phyloP scores from a whole-genome alignment of 768 basidiomycete genomes.

The Suillus americanus region DNA sequence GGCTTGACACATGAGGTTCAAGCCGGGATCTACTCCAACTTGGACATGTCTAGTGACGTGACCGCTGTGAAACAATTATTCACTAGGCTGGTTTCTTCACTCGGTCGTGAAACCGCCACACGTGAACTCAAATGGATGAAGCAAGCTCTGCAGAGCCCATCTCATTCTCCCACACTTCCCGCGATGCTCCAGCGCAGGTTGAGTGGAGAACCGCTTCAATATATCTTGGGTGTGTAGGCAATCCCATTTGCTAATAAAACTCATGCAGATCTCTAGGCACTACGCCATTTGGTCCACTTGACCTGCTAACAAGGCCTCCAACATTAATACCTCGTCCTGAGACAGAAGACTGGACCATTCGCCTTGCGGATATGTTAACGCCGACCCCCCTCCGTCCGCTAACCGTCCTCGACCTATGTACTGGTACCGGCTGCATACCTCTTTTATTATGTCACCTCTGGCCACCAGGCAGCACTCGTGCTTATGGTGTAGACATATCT shows the following conservation, averaged over 20 bases:
- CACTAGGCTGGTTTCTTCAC: conserved; percentile 29
- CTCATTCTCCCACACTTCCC: conserved; percentile 26
- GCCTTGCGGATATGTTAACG: conserved; percentile 50
- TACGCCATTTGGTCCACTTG: conserved; percentile 85
- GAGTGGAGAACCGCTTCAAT: conserved; percentile 81
- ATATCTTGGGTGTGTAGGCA: conserved; percentile 70
- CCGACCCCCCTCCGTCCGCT: conserved; percentile 31
- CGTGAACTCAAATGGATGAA: conserved; percentile 53
- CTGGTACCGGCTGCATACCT: conserved; percentile 91
- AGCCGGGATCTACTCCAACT: not conserved
- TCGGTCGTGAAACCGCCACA: conserved; percentile 37
- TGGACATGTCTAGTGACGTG: conserved; percentile 6
- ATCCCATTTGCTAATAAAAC: not conserved
- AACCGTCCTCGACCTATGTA: conserved; percentile 83
- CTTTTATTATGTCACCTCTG: conserved; percentile 74
- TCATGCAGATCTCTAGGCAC: conserved; percentile 42
- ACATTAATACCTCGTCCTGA: conserved; percentile 94
- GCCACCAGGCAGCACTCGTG: conserved; percentile 51
- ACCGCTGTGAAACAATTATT: conserved; percentile 18
- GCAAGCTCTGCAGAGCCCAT: conserved; percentile 28
- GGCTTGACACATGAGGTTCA: conserved; percentile 6
- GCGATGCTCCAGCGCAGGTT: conserved; percentile 60
- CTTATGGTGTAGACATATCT: conserved; percentile 71
- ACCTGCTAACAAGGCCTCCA: conserved; percentile 71
- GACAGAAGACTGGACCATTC: conserved; percentile 81